Evolutionary conservation across 106 monocot genomes (phyloP).

Genomic region (Apostasia ramifera): DNA sequence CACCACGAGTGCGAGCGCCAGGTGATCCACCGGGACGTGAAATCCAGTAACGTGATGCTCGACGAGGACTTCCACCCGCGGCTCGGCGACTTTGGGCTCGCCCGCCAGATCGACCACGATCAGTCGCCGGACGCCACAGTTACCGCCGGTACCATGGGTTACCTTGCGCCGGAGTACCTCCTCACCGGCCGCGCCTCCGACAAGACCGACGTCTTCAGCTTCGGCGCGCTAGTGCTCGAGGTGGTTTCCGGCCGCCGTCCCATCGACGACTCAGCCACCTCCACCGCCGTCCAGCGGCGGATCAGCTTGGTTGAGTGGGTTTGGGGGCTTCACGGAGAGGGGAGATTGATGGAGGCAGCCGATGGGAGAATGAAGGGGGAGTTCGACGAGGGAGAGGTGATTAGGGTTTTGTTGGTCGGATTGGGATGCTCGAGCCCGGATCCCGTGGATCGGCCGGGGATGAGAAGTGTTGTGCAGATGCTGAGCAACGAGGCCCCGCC

Average conservation of each 20-base stretch:
- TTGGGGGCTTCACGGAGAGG: conserved; percentile 71
- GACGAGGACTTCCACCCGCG: conserved; percentile 82
- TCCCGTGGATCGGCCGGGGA: conserved; percentile 54
- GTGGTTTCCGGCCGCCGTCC: conserved; percentile 73
- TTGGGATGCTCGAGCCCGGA: conserved; percentile 86
- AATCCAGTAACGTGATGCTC: conserved; percentile 99
- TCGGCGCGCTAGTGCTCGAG: conserved; percentile 81
- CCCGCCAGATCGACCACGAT: conserved; percentile 79
- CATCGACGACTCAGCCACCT: conserved; percentile 26
- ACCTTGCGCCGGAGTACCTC: conserved; percentile 95
- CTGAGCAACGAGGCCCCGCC: conserved; percentile 70
- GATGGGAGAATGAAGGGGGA: conserved; percentile 55
- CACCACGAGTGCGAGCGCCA: conserved; percentile 93
- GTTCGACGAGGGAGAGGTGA: conserved; percentile 66
- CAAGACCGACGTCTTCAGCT: conserved; percentile 89
- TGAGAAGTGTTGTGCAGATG: conserved; percentile 85
- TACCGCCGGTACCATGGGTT: conserved; percentile 96
- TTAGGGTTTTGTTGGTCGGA: conserved; percentile 51
- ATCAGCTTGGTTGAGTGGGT: conserved; percentile 89
- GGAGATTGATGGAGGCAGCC: conserved; percentile 42
- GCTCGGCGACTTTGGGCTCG: conserved; percentile 96
- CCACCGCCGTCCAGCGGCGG: neutral
- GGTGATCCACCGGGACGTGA: conserved; percentile 94
- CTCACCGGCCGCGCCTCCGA: conserved; percentile 91
- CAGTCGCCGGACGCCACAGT: conserved; percentile 80